Conservation (phyloP, 805 yeast genomes). For the Kodamaea sagamina region DNA sequence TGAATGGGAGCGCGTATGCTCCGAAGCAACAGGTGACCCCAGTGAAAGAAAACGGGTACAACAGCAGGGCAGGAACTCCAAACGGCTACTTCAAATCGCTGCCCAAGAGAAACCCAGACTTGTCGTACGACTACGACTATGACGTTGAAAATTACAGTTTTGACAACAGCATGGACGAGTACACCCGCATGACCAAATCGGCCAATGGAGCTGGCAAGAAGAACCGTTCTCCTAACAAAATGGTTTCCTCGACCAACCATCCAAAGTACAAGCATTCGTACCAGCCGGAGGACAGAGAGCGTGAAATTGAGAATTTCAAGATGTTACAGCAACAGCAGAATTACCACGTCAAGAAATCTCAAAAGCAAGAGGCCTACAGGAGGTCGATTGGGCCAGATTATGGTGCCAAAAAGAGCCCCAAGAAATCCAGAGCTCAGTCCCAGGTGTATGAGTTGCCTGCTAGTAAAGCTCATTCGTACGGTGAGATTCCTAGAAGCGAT, state of each 20-base stretch:
- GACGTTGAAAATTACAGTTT: conserved; percentile 22
- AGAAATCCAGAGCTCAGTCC: conserved; percentile 21
- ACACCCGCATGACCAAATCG: conserved; percentile 5
- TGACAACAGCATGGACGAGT: conserved; percentile 27
- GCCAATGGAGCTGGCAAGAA: conserved; percentile 9
- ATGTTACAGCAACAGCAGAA: conserved; percentile 33
- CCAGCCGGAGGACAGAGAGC: conserved; percentile 28
- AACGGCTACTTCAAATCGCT: conserved; percentile 11
- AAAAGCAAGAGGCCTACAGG: conserved; percentile 16
- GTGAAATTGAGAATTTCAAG: conserved; percentile 34
- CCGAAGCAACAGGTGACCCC: conserved; percentile 14
- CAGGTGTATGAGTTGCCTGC: conserved; percentile 12
- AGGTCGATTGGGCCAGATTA: conserved; percentile 5
- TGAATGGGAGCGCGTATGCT: conserved; percentile 16
- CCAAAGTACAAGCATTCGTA: conserved; percentile 20
- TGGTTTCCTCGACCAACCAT: conserved; percentile 21
- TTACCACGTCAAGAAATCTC: conserved; percentile 26
- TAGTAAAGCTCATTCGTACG: conserved; percentile 20
- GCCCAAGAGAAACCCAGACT: conserved; percentile 17
- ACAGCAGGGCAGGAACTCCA: conserved; percentile 13
- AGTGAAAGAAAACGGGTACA: conserved; percentile 13
- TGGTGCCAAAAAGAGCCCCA: conserved; percentile 2
- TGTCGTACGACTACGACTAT: conserved; percentile 21
- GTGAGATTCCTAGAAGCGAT: conserved; percentile 18
- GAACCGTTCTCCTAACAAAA: conserved; percentile 11